phyloP scores from a whole-genome alignment of 2,329 filamentous ascomycete genomes.

The Diplodia seriata region DNA sequence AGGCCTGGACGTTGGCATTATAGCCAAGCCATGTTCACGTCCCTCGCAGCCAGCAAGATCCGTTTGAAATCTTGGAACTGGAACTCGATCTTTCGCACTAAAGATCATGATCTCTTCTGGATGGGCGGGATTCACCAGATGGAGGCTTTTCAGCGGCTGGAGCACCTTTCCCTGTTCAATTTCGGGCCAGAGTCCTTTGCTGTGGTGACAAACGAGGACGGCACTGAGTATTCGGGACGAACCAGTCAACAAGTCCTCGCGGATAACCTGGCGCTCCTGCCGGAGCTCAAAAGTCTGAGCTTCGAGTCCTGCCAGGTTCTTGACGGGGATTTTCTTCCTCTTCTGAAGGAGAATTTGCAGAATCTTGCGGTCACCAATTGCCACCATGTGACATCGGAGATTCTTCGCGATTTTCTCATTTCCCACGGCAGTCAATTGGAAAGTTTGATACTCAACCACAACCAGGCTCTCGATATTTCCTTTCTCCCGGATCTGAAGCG shows the following conservation, averaged over 20 bases:
- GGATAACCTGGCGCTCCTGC: slow-evolving; percentile 64
- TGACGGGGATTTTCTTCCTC: slow-evolving; percentile 70
- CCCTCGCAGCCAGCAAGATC: slow-evolving; percentile 60
- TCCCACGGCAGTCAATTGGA: slow-evolving; percentile 72
- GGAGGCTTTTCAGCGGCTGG: slow-evolving; percentile 47
- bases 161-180: slow-evolving; percentile 46
- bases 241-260: slow-evolving; percentile 54
- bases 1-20: slow-evolving; percentile 68
- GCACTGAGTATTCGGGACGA: slow-evolving; percentile 42
- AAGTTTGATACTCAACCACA: slow-evolving; percentile 75
- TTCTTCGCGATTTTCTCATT: slow-evolving; percentile 69
- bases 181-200: slow-evolving; percentile 38
- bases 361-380: slow-evolving; percentile 81
- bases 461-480: slow-evolving; percentile 75
- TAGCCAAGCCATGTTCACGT: slow-evolving; percentile 68
- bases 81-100: slow-evolving; percentile 58
- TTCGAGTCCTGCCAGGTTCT: slow-evolving; percentile 79
- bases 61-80: slow-evolving; percentile 62
- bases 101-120: slow-evolving; percentile 39
- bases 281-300: slow-evolving; percentile 69
- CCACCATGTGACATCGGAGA: slow-evolving; percentile 72
- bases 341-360: slow-evolving; percentile 70
- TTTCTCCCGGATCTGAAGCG: slow-evolving; percentile 73
- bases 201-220: slow-evolving; percentile 3
- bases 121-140: slow-evolving; percentile 56